Percentiles rank a stretch among this genome's conserved stretches.
Evolutionary conservation across 2,329 filamentous ascomycete genomes (phyloP).

Genomic region (Hymenoscyphus infarciens): DNA sequence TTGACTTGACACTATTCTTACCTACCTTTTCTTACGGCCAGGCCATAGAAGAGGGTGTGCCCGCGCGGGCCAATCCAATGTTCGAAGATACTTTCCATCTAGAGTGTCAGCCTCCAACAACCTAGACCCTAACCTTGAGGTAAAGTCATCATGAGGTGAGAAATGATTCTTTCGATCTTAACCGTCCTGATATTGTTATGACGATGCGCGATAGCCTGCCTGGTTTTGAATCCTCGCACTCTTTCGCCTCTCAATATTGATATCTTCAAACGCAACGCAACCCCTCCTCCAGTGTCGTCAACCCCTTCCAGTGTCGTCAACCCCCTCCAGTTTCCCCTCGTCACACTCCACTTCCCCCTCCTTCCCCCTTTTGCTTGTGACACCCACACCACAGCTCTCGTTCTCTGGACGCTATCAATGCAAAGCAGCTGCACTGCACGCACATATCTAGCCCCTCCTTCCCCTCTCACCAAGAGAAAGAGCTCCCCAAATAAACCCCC

Average conservation of each 20-base stretch:
- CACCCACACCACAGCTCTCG: background rate
- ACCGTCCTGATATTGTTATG: background rate
- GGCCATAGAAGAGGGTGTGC: conserved; percentile 2
- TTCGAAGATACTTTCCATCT: background rate
- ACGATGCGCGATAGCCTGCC: background rate
- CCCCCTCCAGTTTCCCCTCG: background rate
- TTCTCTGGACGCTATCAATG: background rate
- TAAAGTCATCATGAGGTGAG: conserved; percentile 3
- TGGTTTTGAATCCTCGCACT: conserved; percentile 1
- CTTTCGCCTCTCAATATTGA: background rate
- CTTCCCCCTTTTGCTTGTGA: background rate
- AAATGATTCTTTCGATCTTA: too few species aligned
- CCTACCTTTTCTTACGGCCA: background rate
- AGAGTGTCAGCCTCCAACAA: background rate
- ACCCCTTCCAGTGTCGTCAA: conserved; percentile 3
- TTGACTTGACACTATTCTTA: background rate
- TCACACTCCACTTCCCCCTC: background rate
- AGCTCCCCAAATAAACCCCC: conserved; percentile 3
- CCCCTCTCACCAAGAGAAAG: background rate
- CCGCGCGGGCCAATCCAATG: background rate
- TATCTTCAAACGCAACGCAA: conserved; percentile 3
- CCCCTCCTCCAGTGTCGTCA: background rate
- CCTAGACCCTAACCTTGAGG: background rate
- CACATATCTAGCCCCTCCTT: background rate
- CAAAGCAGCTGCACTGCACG: conserved; percentile 3